Conservation (phyloP, 2,329 filamentous ascomycete species). For the Sporothrix phasma region DNA sequence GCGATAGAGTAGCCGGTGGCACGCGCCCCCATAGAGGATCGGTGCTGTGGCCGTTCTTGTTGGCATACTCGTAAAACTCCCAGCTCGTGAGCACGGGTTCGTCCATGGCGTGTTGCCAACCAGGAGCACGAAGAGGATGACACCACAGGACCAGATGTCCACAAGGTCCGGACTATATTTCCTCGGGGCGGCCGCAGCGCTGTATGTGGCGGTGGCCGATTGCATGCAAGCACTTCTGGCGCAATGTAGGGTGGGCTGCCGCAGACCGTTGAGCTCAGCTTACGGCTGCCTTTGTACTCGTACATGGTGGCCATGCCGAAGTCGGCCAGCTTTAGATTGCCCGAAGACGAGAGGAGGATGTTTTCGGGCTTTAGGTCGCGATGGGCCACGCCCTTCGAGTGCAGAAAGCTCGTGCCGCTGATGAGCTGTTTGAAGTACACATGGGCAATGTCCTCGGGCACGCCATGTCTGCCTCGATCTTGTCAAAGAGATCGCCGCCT, state of each 20-base stretch:
- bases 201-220: slow-evolving; percentile 20
- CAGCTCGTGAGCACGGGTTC: slow-evolving; percentile 73
- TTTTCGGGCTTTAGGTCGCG: slow-evolving; percentile 92
- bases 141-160: slow-evolving; percentile 95
- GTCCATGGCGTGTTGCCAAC: slow-evolving; percentile 97
- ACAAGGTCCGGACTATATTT: slow-evolving; percentile 71
- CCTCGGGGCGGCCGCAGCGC: slow-evolving; percentile 12
- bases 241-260: slow-evolving; percentile 96
- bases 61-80: slow-evolving; percentile 82
- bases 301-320: slow-evolving; percentile 95
- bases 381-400: slow-evolving; percentile 90
- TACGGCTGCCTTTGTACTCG: slow-evolving; percentile 73
- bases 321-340: slow-evolving; percentile 87
- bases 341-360: slow-evolving; percentile 74
- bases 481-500: slow-evolving; percentile 95
- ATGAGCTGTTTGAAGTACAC: slow-evolving; percentile 92
- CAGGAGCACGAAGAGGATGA: slow-evolving; percentile 91
- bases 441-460: slow-evolving; percentile 90
- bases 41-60: slow-evolving; percentile 66
- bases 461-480: slow-evolving; percentile 94
- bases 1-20: slow-evolving; percentile 62
- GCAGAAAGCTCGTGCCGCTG: slow-evolving; percentile 85
- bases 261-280: slow-evolving; percentile 80
- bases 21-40: slow-evolving; percentile 81
- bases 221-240: slow-evolving; percentile 66